Conservation (phyloP, 2,329 filamentous ascomycete species). For the Chalaropsis thielavioides region DNA sequence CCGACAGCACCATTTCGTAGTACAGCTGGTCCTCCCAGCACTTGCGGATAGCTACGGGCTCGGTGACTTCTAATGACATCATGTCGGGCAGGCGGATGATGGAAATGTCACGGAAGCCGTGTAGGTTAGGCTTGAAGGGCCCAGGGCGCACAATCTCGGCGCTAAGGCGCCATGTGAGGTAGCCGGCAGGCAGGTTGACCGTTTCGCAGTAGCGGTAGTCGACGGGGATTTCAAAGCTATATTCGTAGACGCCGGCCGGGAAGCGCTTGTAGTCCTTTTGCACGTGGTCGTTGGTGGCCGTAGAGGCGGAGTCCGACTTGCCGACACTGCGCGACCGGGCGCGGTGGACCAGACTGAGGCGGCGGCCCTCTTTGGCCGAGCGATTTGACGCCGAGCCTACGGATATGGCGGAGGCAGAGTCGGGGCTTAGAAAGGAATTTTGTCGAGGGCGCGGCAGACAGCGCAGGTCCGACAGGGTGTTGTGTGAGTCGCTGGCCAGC, state of each 20-base stretch:
- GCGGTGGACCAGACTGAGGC: conserved; percentile 26
- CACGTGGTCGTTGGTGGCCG: conserved; percentile 20
- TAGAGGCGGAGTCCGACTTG: conserved; percentile 29
- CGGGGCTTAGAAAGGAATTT: background rate
- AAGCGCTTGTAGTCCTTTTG: conserved; percentile 75
- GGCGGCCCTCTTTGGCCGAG: background rate
- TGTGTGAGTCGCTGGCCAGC: background rate
- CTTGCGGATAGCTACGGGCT: conserved; percentile 83
- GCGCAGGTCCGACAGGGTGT: background rate
- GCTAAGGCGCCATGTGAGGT: conserved; percentile 77
- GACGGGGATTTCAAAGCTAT: conserved; percentile 72
- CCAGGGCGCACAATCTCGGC: conserved; percentile 73
- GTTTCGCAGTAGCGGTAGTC: conserved; percentile 83
- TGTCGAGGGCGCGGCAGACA: background rate
- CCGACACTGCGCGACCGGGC: conserved; percentile 74
- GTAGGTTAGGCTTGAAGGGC: conserved; percentile 76
- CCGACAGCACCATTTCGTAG: conserved; percentile 91
- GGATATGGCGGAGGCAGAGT: conserved; percentile 9
- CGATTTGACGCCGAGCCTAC: background rate
- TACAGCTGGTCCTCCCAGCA: conserved; percentile 93
- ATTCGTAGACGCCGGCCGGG: conserved; percentile 53
- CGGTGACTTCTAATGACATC: conserved; percentile 75
- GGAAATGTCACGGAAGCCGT: conserved; percentile 66
- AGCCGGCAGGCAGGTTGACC: conserved; percentile 72
- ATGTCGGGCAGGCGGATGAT: conserved; percentile 78